Conservation (phyloP, 768 basidiomycete genomes). For the Kwoniella sp. region DNA sequence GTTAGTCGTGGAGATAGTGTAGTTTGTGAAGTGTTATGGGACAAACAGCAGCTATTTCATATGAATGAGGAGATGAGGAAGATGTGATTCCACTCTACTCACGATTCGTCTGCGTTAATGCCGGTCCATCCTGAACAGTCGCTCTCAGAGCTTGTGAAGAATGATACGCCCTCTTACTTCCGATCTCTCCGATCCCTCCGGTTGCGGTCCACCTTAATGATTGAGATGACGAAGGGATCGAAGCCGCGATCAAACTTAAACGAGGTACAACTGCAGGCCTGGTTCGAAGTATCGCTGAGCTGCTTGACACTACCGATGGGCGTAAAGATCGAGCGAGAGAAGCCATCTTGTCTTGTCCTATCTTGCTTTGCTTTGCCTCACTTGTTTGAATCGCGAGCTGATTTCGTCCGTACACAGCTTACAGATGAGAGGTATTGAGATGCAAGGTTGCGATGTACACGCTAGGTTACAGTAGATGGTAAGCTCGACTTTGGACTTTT, state of each 20-base stretch:
- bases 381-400: too few species aligned
- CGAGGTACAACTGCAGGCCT: not conserved
- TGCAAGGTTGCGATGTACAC: too few species aligned
- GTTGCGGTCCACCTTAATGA: not conserved
- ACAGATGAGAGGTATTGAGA: too few species aligned
- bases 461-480: too few species aligned
- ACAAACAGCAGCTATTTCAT: too few species aligned
- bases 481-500: too few species aligned
- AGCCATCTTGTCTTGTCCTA: constrained; percentile 5
- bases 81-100: too few species aligned
- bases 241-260: not conserved
- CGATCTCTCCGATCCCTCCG: not conserved
- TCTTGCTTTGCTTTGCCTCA: not conserved
- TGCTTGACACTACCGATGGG: not conserved
- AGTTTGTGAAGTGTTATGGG: too few species aligned
- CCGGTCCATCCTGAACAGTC: constrained; percentile 41
- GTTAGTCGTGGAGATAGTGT: too few species aligned
- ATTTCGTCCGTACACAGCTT: too few species aligned
- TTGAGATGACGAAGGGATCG: not conserved
- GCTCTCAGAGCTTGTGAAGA: constrained; percentile 17
- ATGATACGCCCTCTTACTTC: constrained; percentile 7
- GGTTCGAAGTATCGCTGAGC: not conserved
- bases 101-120: constrained; percentile 51
- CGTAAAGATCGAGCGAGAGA: constrained; percentile 8
- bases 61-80: too few species aligned